Evolutionary conservation across 1,284 basidiomycete species (phyloP), one percentile per base, ranked within the genome.

Genomic region (Rhodotorula sp.): DNA sequence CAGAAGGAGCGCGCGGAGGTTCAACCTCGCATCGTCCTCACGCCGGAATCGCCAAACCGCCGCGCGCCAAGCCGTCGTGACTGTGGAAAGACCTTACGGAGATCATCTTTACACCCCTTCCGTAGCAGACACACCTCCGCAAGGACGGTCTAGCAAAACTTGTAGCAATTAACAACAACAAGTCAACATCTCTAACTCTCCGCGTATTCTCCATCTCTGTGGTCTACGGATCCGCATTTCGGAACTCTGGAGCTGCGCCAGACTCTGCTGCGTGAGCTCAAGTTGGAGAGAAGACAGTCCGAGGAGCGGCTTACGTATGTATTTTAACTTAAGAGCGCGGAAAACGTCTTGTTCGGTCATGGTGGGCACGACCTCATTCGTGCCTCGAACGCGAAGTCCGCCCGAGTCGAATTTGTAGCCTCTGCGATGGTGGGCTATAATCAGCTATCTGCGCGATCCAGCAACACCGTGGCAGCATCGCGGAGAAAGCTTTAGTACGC

Each of bases 371-470:
- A 67, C 58, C 43, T 65, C 52, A 26, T 62, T 59, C n/a, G 26
- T 65, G 3, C 67, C 67, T 5, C 70, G 67, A 52, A 18, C 64
- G 61, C 63, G 47, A 43, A 68, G 61, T 23, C 67, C 67, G 15
- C 62, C 72, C 57, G 71, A 78, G 54, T 92, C 90, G 74, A 92
- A 92, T 77, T 91, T 92, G 79, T 89, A 81, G 23, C 87, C 88
- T 67, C 90, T 91, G 31, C 26, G 34, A 4, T 14, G 18, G 6
- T 7, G 10, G 7, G n/a, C 54, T n/a, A 12, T 6, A n/a, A 14
- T 23, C 49, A 20, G 49, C 18, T 7, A 51, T 5, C 21, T 51
- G 49, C 20, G 29, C 29, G 29, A 18, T 18, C 2, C 20, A 20
- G 16, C 23, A 7, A 26, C 12, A n/a, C n/a, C 14, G 52, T 43